Conservation (phyloP, 768 basidiomycete genomes). For the Auricularia sp. region DNA sequence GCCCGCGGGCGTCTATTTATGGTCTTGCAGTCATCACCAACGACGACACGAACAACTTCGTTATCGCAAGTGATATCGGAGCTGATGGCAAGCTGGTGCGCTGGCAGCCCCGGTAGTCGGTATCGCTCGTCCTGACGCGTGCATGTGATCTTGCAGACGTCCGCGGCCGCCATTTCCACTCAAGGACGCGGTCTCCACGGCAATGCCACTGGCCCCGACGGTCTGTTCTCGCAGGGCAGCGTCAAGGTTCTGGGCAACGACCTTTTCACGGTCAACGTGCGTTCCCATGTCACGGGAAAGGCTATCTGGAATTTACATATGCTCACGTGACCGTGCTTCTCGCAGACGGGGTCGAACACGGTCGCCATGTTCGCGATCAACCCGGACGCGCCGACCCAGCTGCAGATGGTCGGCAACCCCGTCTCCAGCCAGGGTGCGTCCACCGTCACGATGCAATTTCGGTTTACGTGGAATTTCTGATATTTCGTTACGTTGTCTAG, state of each 20-base stretch:
- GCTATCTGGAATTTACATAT: background rate
- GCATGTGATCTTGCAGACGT: slow-evolving; percentile 12
- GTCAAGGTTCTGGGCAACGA: slow-evolving; percentile 29
- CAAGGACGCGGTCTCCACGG: slow-evolving; percentile 31
- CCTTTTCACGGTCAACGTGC: slow-evolving; percentile 30
- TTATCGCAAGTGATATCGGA: slow-evolving; percentile 35
- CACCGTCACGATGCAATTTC: background rate
- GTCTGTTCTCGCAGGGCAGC: slow-evolving; percentile 33
- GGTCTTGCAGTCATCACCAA: slow-evolving; percentile 38
- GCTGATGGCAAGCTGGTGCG: slow-evolving; percentile 24
- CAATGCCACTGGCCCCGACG: slow-evolving; percentile 27
- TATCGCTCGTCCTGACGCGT: slow-evolving; percentile 16
- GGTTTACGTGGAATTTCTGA: background rate
- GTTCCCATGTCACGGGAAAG: background rate
- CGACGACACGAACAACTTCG: slow-evolving; percentile 34
- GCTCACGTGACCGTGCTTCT: background rate
- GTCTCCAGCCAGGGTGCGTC: slow-evolving; percentile 29
- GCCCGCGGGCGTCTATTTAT: background rate
- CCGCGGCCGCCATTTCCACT: slow-evolving; percentile 22
- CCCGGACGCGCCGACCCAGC: slow-evolving; percentile 30
- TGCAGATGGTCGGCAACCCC: slow-evolving; percentile 35
- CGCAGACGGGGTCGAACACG: slow-evolving; percentile 40
- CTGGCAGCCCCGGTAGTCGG: slow-evolving; percentile 12
- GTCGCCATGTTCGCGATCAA: slow-evolving; percentile 31
- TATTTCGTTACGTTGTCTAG: background rate